Conservation (phyloP, 1,284 basidiomycete genomes). For the Amylostereum areolatum region DNA sequence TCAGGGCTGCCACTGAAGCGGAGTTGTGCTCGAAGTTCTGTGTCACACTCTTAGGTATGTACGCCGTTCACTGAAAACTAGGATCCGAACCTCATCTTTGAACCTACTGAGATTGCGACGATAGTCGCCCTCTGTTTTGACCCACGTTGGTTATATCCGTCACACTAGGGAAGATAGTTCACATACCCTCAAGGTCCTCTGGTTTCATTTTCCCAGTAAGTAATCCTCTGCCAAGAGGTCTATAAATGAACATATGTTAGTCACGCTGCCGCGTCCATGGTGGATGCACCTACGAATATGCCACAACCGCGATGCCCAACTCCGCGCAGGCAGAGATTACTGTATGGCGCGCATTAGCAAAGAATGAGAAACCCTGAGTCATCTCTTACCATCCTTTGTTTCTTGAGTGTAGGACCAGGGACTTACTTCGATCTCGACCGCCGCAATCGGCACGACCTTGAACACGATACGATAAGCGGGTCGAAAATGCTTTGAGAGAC, state of each 20-base stretch:
- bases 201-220: conserved; percentile 37
- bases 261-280: no score
- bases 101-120: conserved; percentile 29
- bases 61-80: neutral
- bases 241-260: no score
- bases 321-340: conserved; percentile 34
- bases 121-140: conserved; percentile 24
- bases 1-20: conserved; percentile 42
- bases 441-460: conserved; percentile 33
- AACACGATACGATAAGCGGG: no score
- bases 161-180: no score
- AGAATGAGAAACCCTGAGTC: conserved; percentile 19
- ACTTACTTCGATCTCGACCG: conserved; percentile 48
- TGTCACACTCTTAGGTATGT: neutral
- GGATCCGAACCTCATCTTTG: conserved; percentile 21
- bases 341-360: conserved; percentile 1
- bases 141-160: no score
- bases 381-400: conserved; percentile 31
- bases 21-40: conserved; percentile 50
- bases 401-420: conserved; percentile 44
- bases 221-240: conserved; percentile 48
- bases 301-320: conserved; percentile 42
- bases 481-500: no score
- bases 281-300: conserved; percentile 32
- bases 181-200: no score